phyloP scores from a whole-genome alignment of 768 basidiomycete species.

The Candolleomyces aberdarensis region DNA sequence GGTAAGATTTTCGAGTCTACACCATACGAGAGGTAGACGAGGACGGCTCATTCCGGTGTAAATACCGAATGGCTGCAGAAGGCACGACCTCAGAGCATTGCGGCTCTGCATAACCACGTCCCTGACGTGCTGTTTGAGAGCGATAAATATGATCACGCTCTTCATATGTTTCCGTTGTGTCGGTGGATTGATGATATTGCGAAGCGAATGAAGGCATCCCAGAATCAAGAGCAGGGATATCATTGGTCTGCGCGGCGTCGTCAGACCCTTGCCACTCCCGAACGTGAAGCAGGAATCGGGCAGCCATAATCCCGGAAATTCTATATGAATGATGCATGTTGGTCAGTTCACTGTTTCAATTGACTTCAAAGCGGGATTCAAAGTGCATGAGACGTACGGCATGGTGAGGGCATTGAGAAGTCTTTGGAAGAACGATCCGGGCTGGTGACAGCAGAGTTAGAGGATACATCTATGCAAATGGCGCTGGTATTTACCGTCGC shows the following conservation, averaged over 20 bases:
- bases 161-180: no score
- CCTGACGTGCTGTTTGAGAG: no score
- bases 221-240: no score
- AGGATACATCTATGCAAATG: not conserved
- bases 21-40: no score
- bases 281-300: constrained; percentile 8
- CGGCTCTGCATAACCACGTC: no score
- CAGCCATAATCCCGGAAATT: constrained; percentile 6
- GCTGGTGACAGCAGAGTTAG: not conserved
- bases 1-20: no score
- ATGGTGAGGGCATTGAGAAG: constrained; percentile 8
- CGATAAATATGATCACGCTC: no score
- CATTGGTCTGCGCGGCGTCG: not conserved
- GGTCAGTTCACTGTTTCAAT: not conserved
- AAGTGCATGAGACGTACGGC: not conserved
- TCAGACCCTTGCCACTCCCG: constrained; percentile 3
- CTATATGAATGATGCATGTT: not conserved
- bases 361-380: not conserved
- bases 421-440: constrained; percentile 7
- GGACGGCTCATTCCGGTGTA: no score
- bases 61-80: no score
- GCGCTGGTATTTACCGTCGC: constrained; percentile 1
- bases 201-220: no score
- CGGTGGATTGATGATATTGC: no score
- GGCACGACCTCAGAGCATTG: no score